Evolutionary conservation across 176 grass and related monocot genomes (phyloP), one percentile per base, ranked within the genome.

Genomic region (Avena eriantha): DNA sequence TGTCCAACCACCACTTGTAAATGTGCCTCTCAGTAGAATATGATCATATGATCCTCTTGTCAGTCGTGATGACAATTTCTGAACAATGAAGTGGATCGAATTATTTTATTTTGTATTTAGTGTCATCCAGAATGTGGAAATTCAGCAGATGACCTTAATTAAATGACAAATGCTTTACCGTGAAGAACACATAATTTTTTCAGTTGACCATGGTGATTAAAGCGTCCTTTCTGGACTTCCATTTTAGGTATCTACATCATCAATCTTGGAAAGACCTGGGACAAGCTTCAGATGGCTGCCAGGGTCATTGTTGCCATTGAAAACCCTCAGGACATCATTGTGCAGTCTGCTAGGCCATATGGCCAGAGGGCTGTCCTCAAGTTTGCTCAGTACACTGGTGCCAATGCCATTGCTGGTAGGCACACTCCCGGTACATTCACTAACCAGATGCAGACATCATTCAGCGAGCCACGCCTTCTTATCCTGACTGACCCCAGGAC

Each of bases 391-490:
- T 95, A 95, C 91, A 98, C 95, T 10, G 95, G 95, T 49, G 91
- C 91, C 79, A 93, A 98, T 33, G 91, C 93, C 39, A 98, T 98
- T 83, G 93, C 91, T 1, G 95, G 95, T 0, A 95, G 95, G 91
- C 95, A 98, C 82, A 98, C 95, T 56, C 95, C 95, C 56, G 95
- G 95, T 89, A 98, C 93, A 41, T 98, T 98, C 73, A 98, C 95
- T 33, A 98, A 98, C 80, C 95, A 98, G 93, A 29, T 98, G 64
- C 95, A 98, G 57, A 95, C 93, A 5, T 85, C 91, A 16, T 98
- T 98, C 73, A 93, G 91, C 48, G 95, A 98, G 89, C 93, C 95
- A 5, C 90, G 95, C 29, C 95, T 98, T 84, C 95, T 98, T n/a
- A 90, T 98, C 80, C 83, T 98, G n/a, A 98, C 95, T 8, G 95